Conservation (phyloP, 2,329 filamentous ascomycete species). For the Pestalotiopsis sp. region DNA sequence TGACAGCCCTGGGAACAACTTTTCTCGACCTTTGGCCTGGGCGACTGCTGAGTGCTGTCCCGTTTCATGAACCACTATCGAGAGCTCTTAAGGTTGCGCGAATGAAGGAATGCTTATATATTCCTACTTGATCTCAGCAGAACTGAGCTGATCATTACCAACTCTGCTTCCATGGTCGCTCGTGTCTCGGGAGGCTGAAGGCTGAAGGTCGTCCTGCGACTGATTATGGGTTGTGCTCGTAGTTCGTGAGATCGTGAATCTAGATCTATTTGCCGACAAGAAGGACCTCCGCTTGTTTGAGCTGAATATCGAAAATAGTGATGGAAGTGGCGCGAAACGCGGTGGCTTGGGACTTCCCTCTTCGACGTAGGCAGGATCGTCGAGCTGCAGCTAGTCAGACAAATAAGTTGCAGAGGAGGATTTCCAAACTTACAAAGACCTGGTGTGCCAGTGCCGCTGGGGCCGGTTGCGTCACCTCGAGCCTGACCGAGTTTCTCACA, state of each 20-base stretch:
- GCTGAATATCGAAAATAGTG: conserved; percentile 2
- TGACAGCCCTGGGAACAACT: no score
- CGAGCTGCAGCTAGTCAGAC: not conserved
- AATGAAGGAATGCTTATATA: not conserved
- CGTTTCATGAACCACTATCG: not conserved
- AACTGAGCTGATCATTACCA: not conserved
- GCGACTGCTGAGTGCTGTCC: no score
- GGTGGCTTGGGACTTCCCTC: not conserved
- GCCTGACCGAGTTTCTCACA: not conserved
- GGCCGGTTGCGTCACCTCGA: not conserved
- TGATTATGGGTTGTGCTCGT: not conserved
- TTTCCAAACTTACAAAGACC: not conserved
- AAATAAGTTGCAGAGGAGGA: no score
- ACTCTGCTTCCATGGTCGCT: not conserved
- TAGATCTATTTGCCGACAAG: not conserved
- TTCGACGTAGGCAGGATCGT: not conserved
- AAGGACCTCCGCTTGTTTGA: not conserved
- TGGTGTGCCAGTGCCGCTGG: not conserved
- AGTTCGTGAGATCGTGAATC: not conserved
- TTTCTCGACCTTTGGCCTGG: no score
- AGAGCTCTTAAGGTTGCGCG: not conserved
- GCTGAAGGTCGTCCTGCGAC: not conserved
- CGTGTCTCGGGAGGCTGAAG: not conserved
- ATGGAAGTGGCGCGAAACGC: not conserved
- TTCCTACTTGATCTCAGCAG: not conserved